Conservation (phyloP, 2,329 filamentous ascomycete genomes). For the Fusarium floridanum region DNA sequence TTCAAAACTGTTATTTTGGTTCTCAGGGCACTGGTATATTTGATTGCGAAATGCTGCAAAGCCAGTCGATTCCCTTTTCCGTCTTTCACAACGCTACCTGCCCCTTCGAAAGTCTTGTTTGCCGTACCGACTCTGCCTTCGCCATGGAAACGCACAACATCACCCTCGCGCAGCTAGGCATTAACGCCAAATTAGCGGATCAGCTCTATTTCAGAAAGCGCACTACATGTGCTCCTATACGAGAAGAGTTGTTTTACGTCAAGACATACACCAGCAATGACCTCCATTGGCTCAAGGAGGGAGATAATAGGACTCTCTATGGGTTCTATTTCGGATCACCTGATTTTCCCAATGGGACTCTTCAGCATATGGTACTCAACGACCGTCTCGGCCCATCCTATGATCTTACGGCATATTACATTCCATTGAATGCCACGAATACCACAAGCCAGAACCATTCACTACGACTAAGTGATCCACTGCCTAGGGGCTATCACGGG, state of each 20-base stretch:
- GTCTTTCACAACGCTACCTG: background rate
- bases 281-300: background rate
- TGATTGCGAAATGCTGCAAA: background rate
- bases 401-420: background rate
- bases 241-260: background rate
- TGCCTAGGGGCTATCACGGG: background rate
- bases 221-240: background rate
- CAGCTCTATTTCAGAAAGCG: slow-evolving; percentile 1
- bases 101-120: background rate
- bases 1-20: background rate
- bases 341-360: background rate
- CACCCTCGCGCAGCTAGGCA: background rate
- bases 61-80: background rate
- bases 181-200: background rate
- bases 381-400: background rate
- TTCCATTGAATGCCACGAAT: background rate
- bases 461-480: background rate
- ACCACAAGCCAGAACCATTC: no score
- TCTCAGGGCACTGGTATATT: background rate
- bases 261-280: background rate
- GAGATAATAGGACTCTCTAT: background rate
- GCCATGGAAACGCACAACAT: background rate
- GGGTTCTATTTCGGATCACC: background rate
- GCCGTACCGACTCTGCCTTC: background rate
- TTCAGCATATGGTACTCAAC: background rate